Conservation (phyloP, 106 monocot species). For the Acorus gramineus region DNA sequence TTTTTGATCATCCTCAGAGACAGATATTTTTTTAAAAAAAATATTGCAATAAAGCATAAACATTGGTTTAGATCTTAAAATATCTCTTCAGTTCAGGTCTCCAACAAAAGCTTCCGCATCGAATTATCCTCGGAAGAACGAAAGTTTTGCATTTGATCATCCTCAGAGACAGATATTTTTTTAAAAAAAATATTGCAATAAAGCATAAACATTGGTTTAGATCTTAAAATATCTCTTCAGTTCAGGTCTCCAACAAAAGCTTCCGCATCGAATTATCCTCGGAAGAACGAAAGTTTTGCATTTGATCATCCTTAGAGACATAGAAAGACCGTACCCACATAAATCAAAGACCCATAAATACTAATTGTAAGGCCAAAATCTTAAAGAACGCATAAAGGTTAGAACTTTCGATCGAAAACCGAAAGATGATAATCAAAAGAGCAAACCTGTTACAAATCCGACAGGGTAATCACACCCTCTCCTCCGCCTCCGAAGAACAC, state of each 20-base stretch:
- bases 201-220: too few species aligned
- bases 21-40: background rate
- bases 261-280: constrained; percentile 14
- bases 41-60: too few species aligned
- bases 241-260: constrained; percentile 17
- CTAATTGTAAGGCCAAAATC: too few species aligned
- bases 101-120: constrained; percentile 9
- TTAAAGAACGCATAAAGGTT: too few species aligned
- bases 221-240: constrained; percentile 1
- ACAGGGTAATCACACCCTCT: too few species aligned
- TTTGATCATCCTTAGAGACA: too few species aligned
- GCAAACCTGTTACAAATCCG: too few species aligned
- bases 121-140: constrained; percentile 21
- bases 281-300: constrained; percentile 23
- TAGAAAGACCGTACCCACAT: too few species aligned
- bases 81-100: constrained; percentile 24
- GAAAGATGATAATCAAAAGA: background rate
- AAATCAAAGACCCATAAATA: too few species aligned
- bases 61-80: too few species aligned
- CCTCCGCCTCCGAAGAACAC: too few species aligned
- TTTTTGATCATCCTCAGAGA: constrained; percentile 17
- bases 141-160: constrained; percentile 4
- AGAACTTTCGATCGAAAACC: background rate
- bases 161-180: background rate
- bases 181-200: too few species aligned